A percentile compares a stretch with the other conserved stretches of the same genome.
Evolutionary conservation across 2,329 filamentous ascomycete genomes (phyloP).

Genomic region (Fusarium kyushuense): DNA sequence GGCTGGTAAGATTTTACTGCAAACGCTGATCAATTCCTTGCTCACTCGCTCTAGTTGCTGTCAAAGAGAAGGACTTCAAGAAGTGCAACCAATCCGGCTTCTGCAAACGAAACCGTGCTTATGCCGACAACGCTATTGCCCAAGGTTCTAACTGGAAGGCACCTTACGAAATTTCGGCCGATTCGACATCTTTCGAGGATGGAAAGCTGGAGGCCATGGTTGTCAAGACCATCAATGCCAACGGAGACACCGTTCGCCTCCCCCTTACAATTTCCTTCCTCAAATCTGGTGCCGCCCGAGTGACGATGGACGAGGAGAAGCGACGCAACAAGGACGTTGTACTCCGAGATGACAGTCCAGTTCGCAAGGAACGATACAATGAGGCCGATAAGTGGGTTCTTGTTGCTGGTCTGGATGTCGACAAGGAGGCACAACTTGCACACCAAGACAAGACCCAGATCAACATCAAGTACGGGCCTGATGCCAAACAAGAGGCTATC

Average conservation of each 20-base stretch:
- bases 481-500: conserved; percentile 81
- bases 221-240: conserved; percentile 78
- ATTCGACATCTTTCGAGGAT: conserved; percentile 80
- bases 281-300: conserved; percentile 86
- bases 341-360: conserved; percentile 84
- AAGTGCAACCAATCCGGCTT: conserved; percentile 96
- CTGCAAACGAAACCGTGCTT: conserved; percentile 93
- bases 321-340: conserved; percentile 90
- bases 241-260: conserved; percentile 77
- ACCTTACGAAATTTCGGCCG: conserved; percentile 81
- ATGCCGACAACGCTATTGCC: conserved; percentile 80
- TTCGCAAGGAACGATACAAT: conserved; percentile 93
- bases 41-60: conserved; percentile 68
- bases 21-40: background rate
- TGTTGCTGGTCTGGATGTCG: conserved; percentile 81
- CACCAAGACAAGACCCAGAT: conserved; percentile 74
- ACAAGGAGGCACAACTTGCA: conserved; percentile 76
- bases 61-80: conserved; percentile 98
- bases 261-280: conserved; percentile 90
- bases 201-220: conserved; percentile 84
- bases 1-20: conserved; percentile 64
- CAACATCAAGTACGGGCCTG: conserved; percentile 83
- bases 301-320: conserved; percentile 92
- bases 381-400: conserved; percentile 89
- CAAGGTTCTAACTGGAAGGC: conserved; percentile 77